Conservation (phyloP, 2,329 filamentous ascomycete species). For the Aspergillus amoenus region DNA sequence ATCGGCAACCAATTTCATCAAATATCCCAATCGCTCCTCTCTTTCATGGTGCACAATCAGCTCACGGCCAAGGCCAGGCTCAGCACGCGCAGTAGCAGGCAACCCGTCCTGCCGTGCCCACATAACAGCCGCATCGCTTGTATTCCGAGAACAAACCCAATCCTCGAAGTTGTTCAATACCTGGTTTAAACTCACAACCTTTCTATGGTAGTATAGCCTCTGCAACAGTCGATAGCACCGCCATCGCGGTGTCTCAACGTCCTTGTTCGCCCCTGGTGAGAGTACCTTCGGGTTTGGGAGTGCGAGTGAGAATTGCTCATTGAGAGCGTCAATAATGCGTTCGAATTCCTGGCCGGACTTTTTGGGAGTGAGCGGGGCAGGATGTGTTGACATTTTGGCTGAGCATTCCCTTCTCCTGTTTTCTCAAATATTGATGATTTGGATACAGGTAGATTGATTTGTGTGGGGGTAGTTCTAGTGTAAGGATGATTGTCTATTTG, state of each 20-base stretch:
- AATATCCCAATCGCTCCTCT: constrained; percentile 25
- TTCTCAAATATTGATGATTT: neutral
- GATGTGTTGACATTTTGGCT: constrained; percentile 59
- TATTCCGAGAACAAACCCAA: constrained; percentile 29
- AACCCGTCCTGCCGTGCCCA: constrained; percentile 15
- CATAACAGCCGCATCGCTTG: constrained; percentile 22
- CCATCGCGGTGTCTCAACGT: constrained; percentile 19
- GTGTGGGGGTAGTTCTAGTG: neutral
- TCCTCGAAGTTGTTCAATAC: constrained; percentile 34
- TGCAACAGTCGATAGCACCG: constrained; percentile 29
- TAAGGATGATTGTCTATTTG: neutral
- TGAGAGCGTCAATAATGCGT: constrained; percentile 32
- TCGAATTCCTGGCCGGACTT: constrained; percentile 24
- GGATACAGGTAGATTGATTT: neutral
- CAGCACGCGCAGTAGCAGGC: neutral
- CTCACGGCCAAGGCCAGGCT: neutral
- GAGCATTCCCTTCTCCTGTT: neutral
- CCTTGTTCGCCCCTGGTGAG: constrained; percentile 17
- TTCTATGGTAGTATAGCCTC: constrained; percentile 30
- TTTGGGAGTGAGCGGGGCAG: constrained; percentile 23
- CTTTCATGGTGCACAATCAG: constrained; percentile 22
- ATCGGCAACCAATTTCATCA: constrained; percentile 31
- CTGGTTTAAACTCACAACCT: constrained; percentile 19
- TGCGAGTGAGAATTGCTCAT: constrained; percentile 34
- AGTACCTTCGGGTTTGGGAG: constrained; percentile 27